A percentile compares a stretch with the other conserved stretches of the same genome.
Conservation (phyloP, 345 rosid species). For the Hibiscus syriacus region DNA sequence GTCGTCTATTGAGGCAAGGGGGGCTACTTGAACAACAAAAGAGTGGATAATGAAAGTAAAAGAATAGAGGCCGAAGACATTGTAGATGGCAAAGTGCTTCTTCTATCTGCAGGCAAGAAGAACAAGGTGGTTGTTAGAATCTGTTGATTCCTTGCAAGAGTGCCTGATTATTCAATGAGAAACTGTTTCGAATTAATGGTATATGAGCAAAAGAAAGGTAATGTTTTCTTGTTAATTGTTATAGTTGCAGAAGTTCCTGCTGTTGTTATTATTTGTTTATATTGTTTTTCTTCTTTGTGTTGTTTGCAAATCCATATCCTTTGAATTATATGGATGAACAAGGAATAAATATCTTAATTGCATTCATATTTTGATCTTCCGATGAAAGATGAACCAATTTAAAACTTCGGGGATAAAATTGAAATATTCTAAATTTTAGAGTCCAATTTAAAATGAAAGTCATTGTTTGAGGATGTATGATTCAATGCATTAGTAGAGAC, state of each 20-base stretch:
- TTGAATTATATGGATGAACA: background rate
- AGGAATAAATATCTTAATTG: background rate
- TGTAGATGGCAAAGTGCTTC: slow-evolving; percentile 83
- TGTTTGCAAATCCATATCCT: background rate
- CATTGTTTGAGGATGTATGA: no score
- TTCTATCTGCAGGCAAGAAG: slow-evolving; percentile 92
- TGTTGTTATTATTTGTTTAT: background rate
- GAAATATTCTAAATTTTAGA: no score
- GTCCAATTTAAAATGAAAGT: no score
- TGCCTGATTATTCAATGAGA: background rate
- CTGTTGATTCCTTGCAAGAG: slow-evolving; percentile 27
- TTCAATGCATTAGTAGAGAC: no score
- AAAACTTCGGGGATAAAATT: no score
- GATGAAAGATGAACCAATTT: background rate
- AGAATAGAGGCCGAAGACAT: slow-evolving; percentile 65
- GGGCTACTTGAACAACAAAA: slow-evolving; percentile 93
- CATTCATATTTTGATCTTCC: background rate
- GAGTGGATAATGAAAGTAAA: slow-evolving; percentile 67
- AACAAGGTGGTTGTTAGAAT: slow-evolving; percentile 82
- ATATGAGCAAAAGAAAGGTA: background rate
- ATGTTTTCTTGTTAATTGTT: background rate
- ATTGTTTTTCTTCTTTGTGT: background rate
- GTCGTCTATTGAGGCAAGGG: slow-evolving; percentile 85
- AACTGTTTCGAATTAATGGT: background rate
- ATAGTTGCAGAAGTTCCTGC: background rate